Evolutionary conservation across 2,329 filamentous ascomycete species (phyloP).

Genomic region (Amauroascus niger): DNA sequence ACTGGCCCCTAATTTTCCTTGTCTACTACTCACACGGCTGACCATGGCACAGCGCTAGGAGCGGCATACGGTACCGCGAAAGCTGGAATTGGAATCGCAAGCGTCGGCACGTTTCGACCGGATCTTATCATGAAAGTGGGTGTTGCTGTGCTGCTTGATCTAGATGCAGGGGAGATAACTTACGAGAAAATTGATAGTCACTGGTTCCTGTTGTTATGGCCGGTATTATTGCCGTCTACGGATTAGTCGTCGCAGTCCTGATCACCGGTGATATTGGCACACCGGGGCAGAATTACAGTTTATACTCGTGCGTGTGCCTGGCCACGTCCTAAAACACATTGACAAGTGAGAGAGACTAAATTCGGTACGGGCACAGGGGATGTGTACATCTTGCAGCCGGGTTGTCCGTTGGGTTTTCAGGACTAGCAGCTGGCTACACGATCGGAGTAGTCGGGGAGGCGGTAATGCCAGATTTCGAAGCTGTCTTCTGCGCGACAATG

Average conservation of each 20-base stretch:
- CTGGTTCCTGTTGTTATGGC: conserved; percentile 68
- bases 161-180: conserved; percentile 13
- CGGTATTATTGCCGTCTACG: conserved; percentile 97
- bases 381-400: conserved; percentile 92
- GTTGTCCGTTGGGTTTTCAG: conserved; percentile 81
- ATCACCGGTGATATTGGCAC: conserved; percentile 82
- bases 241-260: conserved; percentile 89
- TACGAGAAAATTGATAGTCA: conserved; percentile 30
- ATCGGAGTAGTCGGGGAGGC: conserved; percentile 93
- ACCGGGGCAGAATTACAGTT: conserved; percentile 58
- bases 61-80: conserved; percentile 61
- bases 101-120: conserved; percentile 55
- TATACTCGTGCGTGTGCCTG: conserved; percentile 59
- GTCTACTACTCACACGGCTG: conserved; percentile 2
- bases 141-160: not conserved
- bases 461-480: conserved; percentile 39
- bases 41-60: conserved; percentile 45
- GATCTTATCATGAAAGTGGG: conserved; percentile 60
- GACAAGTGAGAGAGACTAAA: conserved; percentile 4
- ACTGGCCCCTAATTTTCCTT: conserved; percentile 5
- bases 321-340: not conserved
- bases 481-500: not conserved
- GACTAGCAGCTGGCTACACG: conserved; percentile 87
- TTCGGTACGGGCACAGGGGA: conserved; percentile 49
- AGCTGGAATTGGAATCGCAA: conserved; percentile 58